phyloP scores from a whole-genome alignment of 768 basidiomycete species.

The Russula olivacea region DNA sequence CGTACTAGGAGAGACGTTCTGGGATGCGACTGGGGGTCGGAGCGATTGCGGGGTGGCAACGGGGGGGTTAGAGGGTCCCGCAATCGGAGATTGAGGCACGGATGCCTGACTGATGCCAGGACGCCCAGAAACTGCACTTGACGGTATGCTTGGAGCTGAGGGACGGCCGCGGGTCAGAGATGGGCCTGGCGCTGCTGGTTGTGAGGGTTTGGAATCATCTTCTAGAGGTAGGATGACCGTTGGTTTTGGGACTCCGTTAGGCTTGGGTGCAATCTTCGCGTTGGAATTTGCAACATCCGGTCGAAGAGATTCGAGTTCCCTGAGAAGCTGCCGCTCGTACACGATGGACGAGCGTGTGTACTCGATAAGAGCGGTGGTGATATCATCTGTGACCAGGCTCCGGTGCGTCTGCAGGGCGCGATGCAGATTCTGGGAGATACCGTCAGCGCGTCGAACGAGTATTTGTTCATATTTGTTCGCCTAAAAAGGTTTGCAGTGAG shows the following conservation, averaged over 20 bases:
- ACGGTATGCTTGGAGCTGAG: slow-evolving; percentile 20
- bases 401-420: slow-evolving; percentile 80
- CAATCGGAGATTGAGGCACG: slow-evolving; percentile 44
- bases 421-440: slow-evolving; percentile 92
- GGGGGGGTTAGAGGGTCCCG: slow-evolving; percentile 44
- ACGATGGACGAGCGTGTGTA: slow-evolving; percentile 88
- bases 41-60: not conserved
- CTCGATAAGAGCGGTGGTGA: slow-evolving; percentile 84
- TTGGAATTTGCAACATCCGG: slow-evolving; percentile 67
- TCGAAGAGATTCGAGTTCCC: slow-evolving; percentile 80
- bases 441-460: slow-evolving; percentile 78
- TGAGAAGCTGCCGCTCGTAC: slow-evolving; percentile 84
- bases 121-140: slow-evolving; percentile 16
- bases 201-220: slow-evolving; percentile 42
- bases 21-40: slow-evolving; percentile 32
- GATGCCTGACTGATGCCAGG: slow-evolving; percentile 30
- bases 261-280: slow-evolving; percentile 46
- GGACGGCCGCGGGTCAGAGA: slow-evolving; percentile 25
- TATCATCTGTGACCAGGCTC: slow-evolving; percentile 82
- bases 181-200: slow-evolving; percentile 26
- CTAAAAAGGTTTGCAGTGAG: slow-evolving; percentile 37
- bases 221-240: slow-evolving; percentile 57
- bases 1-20: slow-evolving; percentile 30
- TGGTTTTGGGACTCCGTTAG: slow-evolving; percentile 55
- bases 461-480: slow-evolving; percentile 86